Conservation (phyloP, 2,329 filamentous ascomycete species). For the Trichoderma lentiforme region DNA sequence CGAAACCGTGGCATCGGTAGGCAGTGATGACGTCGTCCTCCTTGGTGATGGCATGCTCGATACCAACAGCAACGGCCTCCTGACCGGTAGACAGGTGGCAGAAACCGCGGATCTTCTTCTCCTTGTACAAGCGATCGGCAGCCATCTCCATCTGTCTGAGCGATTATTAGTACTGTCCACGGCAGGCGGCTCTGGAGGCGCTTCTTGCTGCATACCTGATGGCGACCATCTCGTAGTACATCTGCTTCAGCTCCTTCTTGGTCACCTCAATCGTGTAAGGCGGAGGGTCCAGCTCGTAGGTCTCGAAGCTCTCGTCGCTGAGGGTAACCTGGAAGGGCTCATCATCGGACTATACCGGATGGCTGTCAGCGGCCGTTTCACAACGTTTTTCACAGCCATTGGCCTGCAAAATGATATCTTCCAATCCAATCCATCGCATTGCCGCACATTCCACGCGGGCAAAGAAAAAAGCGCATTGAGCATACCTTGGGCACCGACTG, state of each 20-base stretch:
- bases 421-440: not conserved
- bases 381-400: not conserved
- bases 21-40: constrained; percentile 94
- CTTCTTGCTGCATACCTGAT: constrained; percentile 64
- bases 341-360: constrained; percentile 71
- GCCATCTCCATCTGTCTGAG: constrained; percentile 98
- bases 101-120: constrained; percentile 99
- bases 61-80: constrained; percentile 94
- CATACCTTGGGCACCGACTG: constrained; percentile 58
- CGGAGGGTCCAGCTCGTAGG: constrained; percentile 96
- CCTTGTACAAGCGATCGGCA: constrained; percentile 97
- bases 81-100: constrained; percentile 97
- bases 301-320: constrained; percentile 98
- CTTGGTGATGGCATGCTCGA: constrained; percentile 91
- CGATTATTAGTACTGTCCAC: constrained; percentile 30
- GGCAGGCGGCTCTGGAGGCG: not conserved
- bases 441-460: not conserved
- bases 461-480: not conserved
- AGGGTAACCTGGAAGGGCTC: constrained; percentile 89
- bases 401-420: not conserved
- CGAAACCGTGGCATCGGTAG: constrained; percentile 98
- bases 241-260: constrained; percentile 97
- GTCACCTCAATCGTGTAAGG: constrained; percentile 89
- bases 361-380: constrained; percentile 20
- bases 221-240: constrained; percentile 97